Evolutionary conservation across 306 rosid genomes (phyloP).

Genomic region (Arachis stenosperma): DNA sequence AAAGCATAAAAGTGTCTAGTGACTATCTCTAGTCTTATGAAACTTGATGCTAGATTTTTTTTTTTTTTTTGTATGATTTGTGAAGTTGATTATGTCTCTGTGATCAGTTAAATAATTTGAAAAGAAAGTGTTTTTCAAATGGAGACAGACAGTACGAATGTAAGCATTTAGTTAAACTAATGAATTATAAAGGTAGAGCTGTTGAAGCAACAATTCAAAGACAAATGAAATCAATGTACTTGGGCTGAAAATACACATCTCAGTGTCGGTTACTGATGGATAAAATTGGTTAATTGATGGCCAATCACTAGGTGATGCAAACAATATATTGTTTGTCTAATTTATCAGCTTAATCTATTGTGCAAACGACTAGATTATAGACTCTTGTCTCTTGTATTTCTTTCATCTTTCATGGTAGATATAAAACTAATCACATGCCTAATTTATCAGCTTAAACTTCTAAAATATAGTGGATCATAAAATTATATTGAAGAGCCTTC

Average conservation of each 20-base stretch:
- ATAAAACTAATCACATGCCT: background rate
- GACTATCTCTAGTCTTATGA: constrained; percentile 17
- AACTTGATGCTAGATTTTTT: constrained; percentile 32
- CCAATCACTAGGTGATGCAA: background rate
- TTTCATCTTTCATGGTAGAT: background rate
- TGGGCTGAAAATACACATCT: constrained; percentile 6
- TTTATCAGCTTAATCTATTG: too few species aligned
- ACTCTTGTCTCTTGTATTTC: background rate
- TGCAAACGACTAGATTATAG: background rate
- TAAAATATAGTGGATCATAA: background rate
- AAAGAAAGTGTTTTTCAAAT: constrained; percentile 1
- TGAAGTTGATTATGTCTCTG: constrained; percentile 10
- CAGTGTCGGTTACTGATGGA: constrained; percentile 4
- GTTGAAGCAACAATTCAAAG: background rate
- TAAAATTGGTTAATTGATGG: constrained; percentile 3
- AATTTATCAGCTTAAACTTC: background rate
- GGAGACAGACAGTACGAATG: constrained; percentile 17
- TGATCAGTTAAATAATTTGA: background rate
- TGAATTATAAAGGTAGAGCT: background rate
- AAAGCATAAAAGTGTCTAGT: constrained; percentile 15
- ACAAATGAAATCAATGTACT: background rate
- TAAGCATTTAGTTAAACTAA: constrained; percentile 11
- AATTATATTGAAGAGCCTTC: background rate
- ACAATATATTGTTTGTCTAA: background rate
- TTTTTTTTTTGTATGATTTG: constrained; percentile 32